phyloP scores from a whole-genome alignment of 371 early-diverging fungal species.

The Rhizopus sp. region DNA sequence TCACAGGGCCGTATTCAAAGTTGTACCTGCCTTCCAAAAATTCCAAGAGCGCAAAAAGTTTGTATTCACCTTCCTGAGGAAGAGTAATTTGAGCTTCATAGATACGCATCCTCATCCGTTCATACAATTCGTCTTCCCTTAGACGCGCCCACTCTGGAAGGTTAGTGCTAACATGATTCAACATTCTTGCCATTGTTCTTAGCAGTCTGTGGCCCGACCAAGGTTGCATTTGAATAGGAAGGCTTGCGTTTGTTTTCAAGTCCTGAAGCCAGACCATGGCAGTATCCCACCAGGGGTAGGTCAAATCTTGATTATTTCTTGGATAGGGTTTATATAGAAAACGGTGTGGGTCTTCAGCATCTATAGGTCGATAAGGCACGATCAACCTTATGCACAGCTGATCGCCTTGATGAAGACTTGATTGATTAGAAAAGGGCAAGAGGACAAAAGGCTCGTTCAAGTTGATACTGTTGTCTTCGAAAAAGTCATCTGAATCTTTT shows the following conservation, averaged over 20 bases:
- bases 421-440: conserved; percentile 17
- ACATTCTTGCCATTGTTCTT: conserved; percentile 18
- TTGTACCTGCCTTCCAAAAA: conserved; percentile 53
- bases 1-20: conserved; percentile 44
- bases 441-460: conserved; percentile 17
- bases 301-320: conserved; percentile 14
- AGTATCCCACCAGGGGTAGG: conserved; percentile 44
- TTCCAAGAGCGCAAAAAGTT: conserved; percentile 38
- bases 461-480: conserved; percentile 7
- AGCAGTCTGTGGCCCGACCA: conserved; percentile 31
- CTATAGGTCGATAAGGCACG: conserved; percentile 18
- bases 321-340: conserved; percentile 28
- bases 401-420: conserved; percentile 9
- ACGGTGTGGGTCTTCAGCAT: conserved; percentile 11
- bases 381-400: conserved; percentile 27
- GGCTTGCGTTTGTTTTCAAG: conserved; percentile 21
- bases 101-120: conserved; percentile 38
- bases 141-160: conserved; percentile 29
- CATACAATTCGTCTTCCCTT: conserved; percentile 23
- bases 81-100: conserved; percentile 48
- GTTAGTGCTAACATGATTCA: conserved; percentile 10
- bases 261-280: conserved; percentile 25
- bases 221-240: conserved; percentile 33
- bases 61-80: conserved; percentile 38
- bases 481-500: conserved; percentile 16